Conservation (phyloP, 2,329 filamentous ascomycete genomes). For the Aspergillus terreus region DNA sequence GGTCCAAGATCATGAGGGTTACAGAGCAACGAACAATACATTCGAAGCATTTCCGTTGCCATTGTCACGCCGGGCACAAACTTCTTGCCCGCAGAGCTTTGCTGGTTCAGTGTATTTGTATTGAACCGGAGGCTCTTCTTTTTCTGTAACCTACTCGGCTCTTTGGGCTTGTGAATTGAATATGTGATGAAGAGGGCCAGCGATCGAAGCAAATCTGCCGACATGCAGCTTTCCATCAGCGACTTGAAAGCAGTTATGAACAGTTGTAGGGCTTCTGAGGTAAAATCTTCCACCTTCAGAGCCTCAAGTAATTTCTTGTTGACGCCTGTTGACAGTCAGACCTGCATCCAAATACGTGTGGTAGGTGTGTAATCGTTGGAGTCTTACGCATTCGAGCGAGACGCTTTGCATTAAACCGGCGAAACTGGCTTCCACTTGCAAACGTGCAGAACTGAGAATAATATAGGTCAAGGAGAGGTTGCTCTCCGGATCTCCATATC, state of each 20-base stretch:
- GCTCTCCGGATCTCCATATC: conserved; percentile 78
- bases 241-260: conserved; percentile 77
- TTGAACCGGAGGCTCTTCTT: conserved; percentile 44
- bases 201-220: conserved; percentile 78
- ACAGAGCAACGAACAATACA: conserved; percentile 76
- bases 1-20: conserved; percentile 64
- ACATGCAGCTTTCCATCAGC: conserved; percentile 75
- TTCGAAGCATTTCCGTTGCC: conserved; percentile 68
- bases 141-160: conserved; percentile 36
- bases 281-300: conserved; percentile 78
- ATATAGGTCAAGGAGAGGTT: conserved; percentile 78
- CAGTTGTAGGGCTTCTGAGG: conserved; percentile 65
- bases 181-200: conserved; percentile 92
- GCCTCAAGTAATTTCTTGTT: conserved; percentile 87
- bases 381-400: conserved; percentile 82
- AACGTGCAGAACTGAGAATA: conserved; percentile 90
- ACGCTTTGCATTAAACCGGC: conserved; percentile 85
- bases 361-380: background rate
- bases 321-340: conserved; percentile 58
- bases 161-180: conserved; percentile 67
- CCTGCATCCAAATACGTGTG: background rate
- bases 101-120: conserved; percentile 23
- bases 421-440: conserved; percentile 83
- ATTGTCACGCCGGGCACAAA: conserved; percentile 62
- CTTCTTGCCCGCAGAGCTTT: conserved; percentile 32